Conservation (phyloP, 140 eudicot genomes). For the Bidens hawaiensis region DNA sequence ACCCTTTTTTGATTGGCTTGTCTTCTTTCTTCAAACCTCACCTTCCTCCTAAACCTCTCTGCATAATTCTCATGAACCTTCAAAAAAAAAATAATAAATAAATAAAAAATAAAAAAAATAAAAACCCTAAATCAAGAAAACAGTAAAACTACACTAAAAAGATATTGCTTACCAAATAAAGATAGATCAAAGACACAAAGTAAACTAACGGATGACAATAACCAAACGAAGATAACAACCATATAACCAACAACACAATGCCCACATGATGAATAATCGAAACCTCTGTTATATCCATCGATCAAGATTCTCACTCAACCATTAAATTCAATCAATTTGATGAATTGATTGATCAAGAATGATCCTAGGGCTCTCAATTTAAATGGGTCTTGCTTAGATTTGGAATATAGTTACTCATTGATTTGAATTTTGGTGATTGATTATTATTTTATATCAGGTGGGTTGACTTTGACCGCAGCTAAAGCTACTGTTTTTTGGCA, state of each 20-base stretch:
- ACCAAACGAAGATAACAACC: conserved; percentile 55
- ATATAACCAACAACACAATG: conserved; percentile 62
- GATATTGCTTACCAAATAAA: conserved; percentile 50
- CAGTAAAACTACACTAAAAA: too few relatives aligned
- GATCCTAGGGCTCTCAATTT: too few relatives aligned
- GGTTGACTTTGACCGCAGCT: too few relatives aligned
- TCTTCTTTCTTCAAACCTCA: conserved; percentile 67
- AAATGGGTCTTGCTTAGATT: too few relatives aligned
- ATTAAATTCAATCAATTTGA: too few relatives aligned
- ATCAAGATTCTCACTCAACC: too few relatives aligned
- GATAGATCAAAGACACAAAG: conserved; percentile 57
- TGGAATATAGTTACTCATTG: too few relatives aligned
- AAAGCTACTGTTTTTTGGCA: too few relatives aligned
- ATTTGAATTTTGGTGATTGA: too few relatives aligned
- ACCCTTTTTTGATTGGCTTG: conserved; percentile 76
- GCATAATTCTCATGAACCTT: conserved; percentile 70
- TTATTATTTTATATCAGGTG: too few relatives aligned
- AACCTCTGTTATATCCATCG: conserved; percentile 59
- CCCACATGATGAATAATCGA: conserved; percentile 75
- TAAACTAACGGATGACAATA: conserved; percentile 55
- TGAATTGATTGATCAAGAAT: too few relatives aligned
- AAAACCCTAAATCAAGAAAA: conserved; percentile 7
- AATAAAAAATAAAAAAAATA: neutral
- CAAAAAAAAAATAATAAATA: too few relatives aligned
- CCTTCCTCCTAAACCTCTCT: conserved; percentile 52